Base-by-base conservation (phyloP, 345 rosid species). In the Crucihimalaya himalaica region DNA sequence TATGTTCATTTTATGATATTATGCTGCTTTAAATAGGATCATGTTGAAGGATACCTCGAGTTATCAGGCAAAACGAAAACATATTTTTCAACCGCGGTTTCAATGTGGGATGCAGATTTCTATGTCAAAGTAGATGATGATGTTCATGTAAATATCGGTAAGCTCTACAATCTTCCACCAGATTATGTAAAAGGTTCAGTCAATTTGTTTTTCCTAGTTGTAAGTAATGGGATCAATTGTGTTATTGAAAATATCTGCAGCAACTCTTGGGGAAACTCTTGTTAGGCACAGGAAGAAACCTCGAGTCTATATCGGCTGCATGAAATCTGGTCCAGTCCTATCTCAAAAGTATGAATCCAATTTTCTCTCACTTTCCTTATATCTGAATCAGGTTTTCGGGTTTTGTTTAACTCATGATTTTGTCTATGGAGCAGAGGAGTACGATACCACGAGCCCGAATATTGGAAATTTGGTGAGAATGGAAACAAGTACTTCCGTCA, bases 401-500 rank as follows among this genome's bases (percentile, higher is more conserved):
- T 32, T 29, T 56, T 64, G 28, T 25, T 40, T 43, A 37, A 51
- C 68, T 60, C 13, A 3, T 1, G 35, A 4, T 71, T 40, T 23
- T 20, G 45, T 70, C n/a, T 66, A 40, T 65, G 58, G 47, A 76
- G 78, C 86, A 92, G 99, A 78, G 98, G 96, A 39, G 87, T 83
- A 5, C 90, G 87, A 83, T 90, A 92, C 78, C 90, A 88, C 1
- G 99, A 95, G 74, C 99, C 99, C 31, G 98, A 95, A 78, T 84
- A 86, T 78, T 92, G 99, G 97, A 92, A 95, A 73, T 95, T 95
- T 61, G 99, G 99, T 14, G 99, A 95, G 86, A 92, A 87, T 45
- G 98, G 97, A 13, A 95, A 87, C 66, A 92, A 89, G 79, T 95
- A 92, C 76, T 95, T 92, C 62, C 86, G 99, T 72, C 99, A 95